These are phyloP conservation scores for Euclidium syriacum DNA, from an alignment of 345 rosid species.

Conservation along the genomic window DNA sequence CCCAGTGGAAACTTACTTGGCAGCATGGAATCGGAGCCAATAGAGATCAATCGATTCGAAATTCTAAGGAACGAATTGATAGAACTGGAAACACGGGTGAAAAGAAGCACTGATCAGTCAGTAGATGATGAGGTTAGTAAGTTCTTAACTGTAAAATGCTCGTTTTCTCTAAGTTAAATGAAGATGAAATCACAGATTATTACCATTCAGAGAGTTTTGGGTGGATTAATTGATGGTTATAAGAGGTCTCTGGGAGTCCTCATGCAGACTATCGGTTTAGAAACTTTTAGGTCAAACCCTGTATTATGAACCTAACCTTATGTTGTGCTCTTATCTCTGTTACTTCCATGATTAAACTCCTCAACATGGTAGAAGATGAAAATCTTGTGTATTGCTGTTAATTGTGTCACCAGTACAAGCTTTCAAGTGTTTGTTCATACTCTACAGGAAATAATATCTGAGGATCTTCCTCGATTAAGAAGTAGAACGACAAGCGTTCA, in stretches of 20 bases:
- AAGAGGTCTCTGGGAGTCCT: neutral
- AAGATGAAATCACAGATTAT: neutral
- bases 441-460: slow-evolving; percentile 43
- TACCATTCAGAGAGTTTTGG: neutral
- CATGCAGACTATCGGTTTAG: neutral
- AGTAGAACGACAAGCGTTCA: slow-evolving; percentile 35
- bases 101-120: slow-evolving; percentile 63
- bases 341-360: slow-evolving; percentile 10
- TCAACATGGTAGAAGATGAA: slow-evolving; percentile 13
- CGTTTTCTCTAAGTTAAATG: neutral
- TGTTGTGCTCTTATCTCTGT: slow-evolving; percentile 1
- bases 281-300: neutral
- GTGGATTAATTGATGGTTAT: neutral
- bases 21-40: slow-evolving; percentile 44
- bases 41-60: slow-evolving; percentile 73
- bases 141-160: neutral
- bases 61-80: slow-evolving; percentile 77
- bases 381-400: neutral
- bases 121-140: slow-evolving; percentile 61
- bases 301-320: neutral
- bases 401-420: slow-evolving; percentile 5
- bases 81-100: slow-evolving; percentile 86
- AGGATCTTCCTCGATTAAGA: slow-evolving; percentile 27
- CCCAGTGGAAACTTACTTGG: slow-evolving; percentile 34
- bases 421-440: slow-evolving; percentile 11